Evolutionary conservation across 2,329 filamentous ascomycete species (phyloP).

Genomic region (Aspergillus proliferans): DNA sequence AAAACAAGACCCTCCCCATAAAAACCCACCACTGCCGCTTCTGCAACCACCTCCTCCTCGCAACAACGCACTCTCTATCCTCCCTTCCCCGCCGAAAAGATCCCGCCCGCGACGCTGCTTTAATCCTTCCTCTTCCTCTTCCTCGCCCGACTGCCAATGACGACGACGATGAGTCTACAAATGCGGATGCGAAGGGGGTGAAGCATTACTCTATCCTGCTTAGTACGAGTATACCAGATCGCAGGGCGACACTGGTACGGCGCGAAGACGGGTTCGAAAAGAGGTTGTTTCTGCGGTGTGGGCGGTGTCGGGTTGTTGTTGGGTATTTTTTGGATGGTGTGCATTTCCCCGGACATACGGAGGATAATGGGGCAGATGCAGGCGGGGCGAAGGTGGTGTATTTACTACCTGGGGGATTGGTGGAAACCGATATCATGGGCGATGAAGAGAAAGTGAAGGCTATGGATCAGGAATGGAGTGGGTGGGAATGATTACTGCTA

Average conservation of each 20-base stretch:
- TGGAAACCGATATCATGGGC: slow-evolving; percentile 53
- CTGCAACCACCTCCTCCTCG: slow-evolving; percentile 60
- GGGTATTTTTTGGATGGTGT: slow-evolving; percentile 57
- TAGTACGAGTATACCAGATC: slow-evolving; percentile 43
- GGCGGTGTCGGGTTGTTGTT: slow-evolving; percentile 54
- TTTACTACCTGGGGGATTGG: slow-evolving; percentile 54
- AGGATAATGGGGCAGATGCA: slow-evolving; percentile 7
- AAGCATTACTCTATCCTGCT: slow-evolving; percentile 47
- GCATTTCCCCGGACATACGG: slow-evolving; percentile 33
- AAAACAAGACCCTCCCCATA: slow-evolving; percentile 24
- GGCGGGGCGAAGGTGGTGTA: slow-evolving; percentile 48
- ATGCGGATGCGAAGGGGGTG: slow-evolving; percentile 6
- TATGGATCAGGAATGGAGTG: slow-evolving; percentile 32
- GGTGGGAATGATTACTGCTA: slow-evolving; percentile 12
- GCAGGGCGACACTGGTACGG: slow-evolving; percentile 47
- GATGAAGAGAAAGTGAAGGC: slow-evolving; percentile 26
- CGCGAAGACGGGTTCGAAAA: slow-evolving; percentile 63
- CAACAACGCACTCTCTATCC: slow-evolving; percentile 50
- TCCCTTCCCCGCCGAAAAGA: slow-evolving; percentile 48
- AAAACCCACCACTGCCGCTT: slow-evolving; percentile 56
- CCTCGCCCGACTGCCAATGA: slow-evolving; percentile 25
- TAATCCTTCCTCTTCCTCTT: slow-evolving; percentile 56
- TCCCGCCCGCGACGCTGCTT: slow-evolving; percentile 47
- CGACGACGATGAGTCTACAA: slow-evolving; percentile 11
- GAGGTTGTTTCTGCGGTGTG: slow-evolving; percentile 53